phyloP scores from a whole-genome alignment of 495 filamentous ascomycete species.

The Penicillium maclennaniae region DNA sequence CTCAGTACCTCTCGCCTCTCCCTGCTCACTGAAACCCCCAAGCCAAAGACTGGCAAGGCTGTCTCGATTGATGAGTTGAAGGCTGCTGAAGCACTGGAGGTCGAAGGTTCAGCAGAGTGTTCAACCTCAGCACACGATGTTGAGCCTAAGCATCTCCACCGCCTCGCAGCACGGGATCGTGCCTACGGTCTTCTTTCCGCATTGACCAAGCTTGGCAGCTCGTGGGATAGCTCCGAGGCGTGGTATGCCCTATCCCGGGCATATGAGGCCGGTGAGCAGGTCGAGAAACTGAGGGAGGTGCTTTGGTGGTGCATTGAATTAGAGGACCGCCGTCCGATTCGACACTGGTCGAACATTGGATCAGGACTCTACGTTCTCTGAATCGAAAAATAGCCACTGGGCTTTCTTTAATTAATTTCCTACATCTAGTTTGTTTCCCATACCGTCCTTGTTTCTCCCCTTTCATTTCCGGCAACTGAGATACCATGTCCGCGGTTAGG shows the following conservation, averaged over 20 bases:
- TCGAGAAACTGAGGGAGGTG: slow-evolving; percentile 74
- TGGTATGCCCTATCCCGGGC: slow-evolving; percentile 86
- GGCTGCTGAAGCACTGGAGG: slow-evolving; percentile 8
- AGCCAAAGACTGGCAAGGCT: slow-evolving; percentile 17
- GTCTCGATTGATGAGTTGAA: slow-evolving; percentile 27
- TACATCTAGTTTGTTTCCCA: slow-evolving; percentile 28
- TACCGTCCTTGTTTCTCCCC: slow-evolving; percentile 8
- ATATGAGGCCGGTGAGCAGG: slow-evolving; percentile 78
- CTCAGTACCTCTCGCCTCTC: slow-evolving; percentile 25
- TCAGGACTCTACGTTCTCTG: slow-evolving; percentile 46
- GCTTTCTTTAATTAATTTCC: slow-evolving; percentile 18
- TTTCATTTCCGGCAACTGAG: slow-evolving; percentile 21
- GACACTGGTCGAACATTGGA: slow-evolving; percentile 48
- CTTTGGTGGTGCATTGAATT: slow-evolving; percentile 70
- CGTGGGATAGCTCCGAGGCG: slow-evolving; percentile 92
- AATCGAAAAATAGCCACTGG: slow-evolving; percentile 4
- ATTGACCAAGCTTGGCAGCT: slow-evolving; percentile 78
- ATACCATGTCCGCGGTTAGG: slow-evolving; percentile 32
- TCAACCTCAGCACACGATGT: slow-evolving; percentile 24
- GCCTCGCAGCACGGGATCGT: slow-evolving; percentile 79
- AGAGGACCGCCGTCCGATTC: slow-evolving; percentile 48
- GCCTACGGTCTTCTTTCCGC: slow-evolving; percentile 76
- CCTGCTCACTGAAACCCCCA: slow-evolving; percentile 18
- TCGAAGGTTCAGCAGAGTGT: slow-evolving; percentile 5
- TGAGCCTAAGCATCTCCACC: slow-evolving; percentile 62